A percentile compares a stretch with the other conserved stretches of the same genome.
Conservation (phyloP, 2,329 filamentous ascomycete species). For the Graphilbum sp. region DNA sequence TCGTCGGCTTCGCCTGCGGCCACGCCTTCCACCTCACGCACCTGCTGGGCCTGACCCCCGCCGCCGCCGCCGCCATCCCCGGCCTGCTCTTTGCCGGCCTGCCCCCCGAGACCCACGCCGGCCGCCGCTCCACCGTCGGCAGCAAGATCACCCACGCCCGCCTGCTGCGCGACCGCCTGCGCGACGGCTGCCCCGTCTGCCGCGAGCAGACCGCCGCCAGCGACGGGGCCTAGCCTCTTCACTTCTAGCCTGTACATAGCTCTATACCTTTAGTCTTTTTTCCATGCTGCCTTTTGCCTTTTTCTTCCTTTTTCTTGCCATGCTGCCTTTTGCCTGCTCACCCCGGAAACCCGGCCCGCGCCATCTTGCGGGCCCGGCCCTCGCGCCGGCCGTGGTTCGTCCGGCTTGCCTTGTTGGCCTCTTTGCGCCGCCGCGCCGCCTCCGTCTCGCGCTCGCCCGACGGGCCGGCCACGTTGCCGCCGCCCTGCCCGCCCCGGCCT, state of each 20-base stretch:
- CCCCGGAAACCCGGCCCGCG: slow-evolving; percentile 23
- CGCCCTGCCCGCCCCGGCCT: slow-evolving; percentile 31
- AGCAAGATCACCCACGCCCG: slow-evolving; percentile 79
- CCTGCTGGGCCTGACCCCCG: slow-evolving; percentile 39
- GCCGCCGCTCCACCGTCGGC: slow-evolving; percentile 48
- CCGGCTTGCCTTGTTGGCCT: slow-evolving; percentile 63
- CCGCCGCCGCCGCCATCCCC: slow-evolving; percentile 25
- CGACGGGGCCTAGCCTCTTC: no score
- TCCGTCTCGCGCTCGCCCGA: slow-evolving; percentile 57
- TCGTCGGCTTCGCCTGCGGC: slow-evolving; percentile 68
- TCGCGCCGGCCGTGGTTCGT: slow-evolving; percentile 81
- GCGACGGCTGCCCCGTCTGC: slow-evolving; percentile 48
- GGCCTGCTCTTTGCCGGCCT: slow-evolving; percentile 20
- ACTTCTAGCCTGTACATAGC: no score
- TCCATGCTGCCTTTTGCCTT: no score
- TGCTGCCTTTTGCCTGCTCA: background rate
- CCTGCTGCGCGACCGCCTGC: slow-evolving; percentile 54
- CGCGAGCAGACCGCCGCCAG: background rate
- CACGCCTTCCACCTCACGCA: slow-evolving; percentile 69
- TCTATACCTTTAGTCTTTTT: no score
- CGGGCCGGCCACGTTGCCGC: slow-evolving; percentile 47
- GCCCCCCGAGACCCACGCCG: slow-evolving; percentile 22
- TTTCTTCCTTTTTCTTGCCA: background rate
- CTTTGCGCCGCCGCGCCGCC: slow-evolving; percentile 56
- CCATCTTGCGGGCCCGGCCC: slow-evolving; percentile 48